Base-by-base conservation (phyloP, 78 protist species). In the Cavenderia fasciculata region DNA sequence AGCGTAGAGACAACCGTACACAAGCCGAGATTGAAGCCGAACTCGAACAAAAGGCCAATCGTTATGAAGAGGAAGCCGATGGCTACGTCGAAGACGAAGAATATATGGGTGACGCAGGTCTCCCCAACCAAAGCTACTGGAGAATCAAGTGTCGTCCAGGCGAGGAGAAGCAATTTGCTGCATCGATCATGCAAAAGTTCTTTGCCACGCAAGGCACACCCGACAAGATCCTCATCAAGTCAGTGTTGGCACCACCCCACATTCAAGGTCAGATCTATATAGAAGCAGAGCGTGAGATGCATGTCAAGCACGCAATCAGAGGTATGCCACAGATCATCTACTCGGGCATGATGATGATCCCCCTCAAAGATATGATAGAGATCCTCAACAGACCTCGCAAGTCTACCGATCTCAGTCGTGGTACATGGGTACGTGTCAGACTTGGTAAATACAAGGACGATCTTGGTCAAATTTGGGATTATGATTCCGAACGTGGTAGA, bases 241-340 rank as follows among this genome's bases (percentile, higher is more conserved):
- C 95, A 27, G 77, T 56, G 29, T n/a, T 92, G 65, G 73, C 78
- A 44, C 84, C 72, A 14, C 69, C 59, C 46, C 92, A 84, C 33
- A 29, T 92, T 16, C 57, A 68, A 16, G 95, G 92, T 56, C 69
- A 74, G 25, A 74, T 92, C 63, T 92, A 92, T 41, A 68, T 92
- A 12, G 95, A 92, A 46, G 95, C 95, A 7, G 75, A 66, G 38
- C 84, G 91, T 57, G 84, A 92, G 33, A 38, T 46, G 4, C 92
- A 92, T 31, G 92, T 92, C 19, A 54, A 62, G 11, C 66, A 82
- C 1, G 95, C 95, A 6, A 79, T 91, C 31, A 54, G 34, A 49
- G 92, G 92, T 41, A 57, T 65, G 57, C 12, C 90, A 0, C 40
- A 65, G 73, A 66, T 82, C 18, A 33, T 68, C 2, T 34, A 74